Percentiles rank a stretch among this genome's conserved stretches.
Evolutionary conservation across 495 filamentous ascomycete genomes (phyloP).

Genomic region (Usnea hakonensis): DNA sequence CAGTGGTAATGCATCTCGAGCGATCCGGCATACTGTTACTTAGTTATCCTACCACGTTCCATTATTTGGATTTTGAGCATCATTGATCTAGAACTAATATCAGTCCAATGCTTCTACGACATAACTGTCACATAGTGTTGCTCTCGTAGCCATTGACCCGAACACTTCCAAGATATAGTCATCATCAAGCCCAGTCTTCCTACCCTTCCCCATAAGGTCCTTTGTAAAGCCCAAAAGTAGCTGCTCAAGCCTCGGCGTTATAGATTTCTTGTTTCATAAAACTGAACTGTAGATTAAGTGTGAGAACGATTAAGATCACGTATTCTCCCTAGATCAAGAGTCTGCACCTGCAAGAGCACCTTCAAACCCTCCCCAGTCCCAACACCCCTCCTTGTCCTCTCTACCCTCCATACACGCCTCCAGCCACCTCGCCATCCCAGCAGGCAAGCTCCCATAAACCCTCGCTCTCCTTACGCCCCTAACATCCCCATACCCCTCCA

Average conservation of each 20-base stretch:
- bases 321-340: background rate
- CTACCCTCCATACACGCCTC: slow-evolving; percentile 11
- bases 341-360: background rate
- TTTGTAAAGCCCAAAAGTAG: background rate
- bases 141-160: too few relatives aligned
- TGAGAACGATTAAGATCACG: too few relatives aligned
- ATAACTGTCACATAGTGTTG: background rate
- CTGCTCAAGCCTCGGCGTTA: background rate
- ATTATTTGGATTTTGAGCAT: background rate
- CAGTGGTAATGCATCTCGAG: background rate
- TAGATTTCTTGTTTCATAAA: background rate
- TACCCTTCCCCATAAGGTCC: background rate
- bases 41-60: too few relatives aligned
- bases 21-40: background rate
- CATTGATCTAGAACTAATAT: background rate
- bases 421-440: slow-evolving; percentile 13
- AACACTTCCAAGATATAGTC: too few relatives aligned
- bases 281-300: background rate
- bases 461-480: slow-evolving; percentile 13
- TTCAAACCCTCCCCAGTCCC: background rate
- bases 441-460: slow-evolving; percentile 15
- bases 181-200: background rate
- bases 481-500: slow-evolving; percentile 13
- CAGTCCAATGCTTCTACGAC: background rate
- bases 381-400: background rate